These are phyloP conservation scores for Colletotrichum sublineola DNA, from an alignment of 2,329 filamentous ascomycete species.

Conservation along the genomic window DNA sequence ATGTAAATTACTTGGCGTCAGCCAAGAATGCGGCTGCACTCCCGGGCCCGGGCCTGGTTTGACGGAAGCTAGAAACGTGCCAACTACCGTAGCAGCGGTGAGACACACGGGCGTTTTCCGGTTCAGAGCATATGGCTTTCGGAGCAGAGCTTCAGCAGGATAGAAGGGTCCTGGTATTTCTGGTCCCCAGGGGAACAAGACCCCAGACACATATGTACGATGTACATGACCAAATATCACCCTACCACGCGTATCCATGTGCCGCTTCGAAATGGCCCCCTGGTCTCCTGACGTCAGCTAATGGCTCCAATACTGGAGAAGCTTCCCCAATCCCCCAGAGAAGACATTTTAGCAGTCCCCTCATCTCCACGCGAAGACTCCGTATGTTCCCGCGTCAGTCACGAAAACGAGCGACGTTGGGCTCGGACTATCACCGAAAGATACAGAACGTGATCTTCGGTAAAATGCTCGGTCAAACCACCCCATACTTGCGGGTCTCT, in stretches of 20 bases:
- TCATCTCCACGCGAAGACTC: conserved; percentile 9
- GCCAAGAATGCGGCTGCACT: conserved; percentile 17
- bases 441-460: conserved; percentile 11
- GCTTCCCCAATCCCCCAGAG: conserved; percentile 6
- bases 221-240: not conserved
- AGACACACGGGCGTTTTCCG: not conserved
- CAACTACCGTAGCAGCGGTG: not conserved
- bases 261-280: not conserved
- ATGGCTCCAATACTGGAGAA: not conserved
- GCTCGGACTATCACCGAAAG: conserved; percentile 24
- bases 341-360: not conserved
- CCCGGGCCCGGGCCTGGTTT: not conserved
- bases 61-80: conserved; percentile 8
- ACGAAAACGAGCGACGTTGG: conserved; percentile 2
- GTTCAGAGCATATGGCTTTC: not conserved
- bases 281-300: conserved; percentile 11
- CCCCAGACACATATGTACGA: too few species aligned
- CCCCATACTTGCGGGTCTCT: conserved; percentile 7
- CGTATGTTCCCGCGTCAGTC: conserved; percentile 9
- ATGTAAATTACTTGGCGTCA: not conserved
- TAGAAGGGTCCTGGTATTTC: not conserved
- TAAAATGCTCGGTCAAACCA: conserved; percentile 20
- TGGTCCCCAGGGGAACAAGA: not conserved
- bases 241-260: not conserved
- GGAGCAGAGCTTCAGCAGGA: not conserved